Conservation (phyloP, 768 basidiomycete species). For the Suillus subalutaceus region DNA sequence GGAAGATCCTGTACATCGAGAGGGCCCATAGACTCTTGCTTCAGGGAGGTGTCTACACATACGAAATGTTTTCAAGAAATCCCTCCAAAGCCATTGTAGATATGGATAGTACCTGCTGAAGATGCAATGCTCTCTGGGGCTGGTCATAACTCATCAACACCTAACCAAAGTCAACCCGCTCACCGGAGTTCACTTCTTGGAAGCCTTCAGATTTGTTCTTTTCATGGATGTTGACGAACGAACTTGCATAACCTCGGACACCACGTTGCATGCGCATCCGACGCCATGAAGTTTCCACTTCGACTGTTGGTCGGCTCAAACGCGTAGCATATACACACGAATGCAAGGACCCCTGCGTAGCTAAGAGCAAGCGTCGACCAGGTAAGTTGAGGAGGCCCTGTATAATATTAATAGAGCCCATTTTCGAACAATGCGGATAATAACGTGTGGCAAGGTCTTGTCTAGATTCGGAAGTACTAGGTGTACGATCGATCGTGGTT, state of each 20-base stretch:
- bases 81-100: background rate
- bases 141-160: background rate
- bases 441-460: background rate
- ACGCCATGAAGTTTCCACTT: background rate
- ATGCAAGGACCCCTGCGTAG: background rate
- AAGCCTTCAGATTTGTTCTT: background rate
- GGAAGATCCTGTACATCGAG: constrained; percentile 19
- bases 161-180: background rate
- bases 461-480: background rate
- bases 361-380: background rate
- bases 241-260: background rate
- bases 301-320: background rate
- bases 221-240: background rate
- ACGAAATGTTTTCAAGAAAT: background rate
- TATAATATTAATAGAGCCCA: background rate
- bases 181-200: background rate
- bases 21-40: background rate
- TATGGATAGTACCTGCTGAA: background rate
- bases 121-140: background rate
- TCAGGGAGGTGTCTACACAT: constrained; percentile 3
- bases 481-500: background rate
- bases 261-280: background rate
- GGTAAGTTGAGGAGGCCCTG: background rate
- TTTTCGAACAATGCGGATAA: background rate
- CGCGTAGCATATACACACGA: background rate